These are phyloP conservation scores for Cutaneotrichosporon cyanovorans DNA, from an alignment of 1,284 basidiomycete species.

Conservation along the genomic window DNA sequence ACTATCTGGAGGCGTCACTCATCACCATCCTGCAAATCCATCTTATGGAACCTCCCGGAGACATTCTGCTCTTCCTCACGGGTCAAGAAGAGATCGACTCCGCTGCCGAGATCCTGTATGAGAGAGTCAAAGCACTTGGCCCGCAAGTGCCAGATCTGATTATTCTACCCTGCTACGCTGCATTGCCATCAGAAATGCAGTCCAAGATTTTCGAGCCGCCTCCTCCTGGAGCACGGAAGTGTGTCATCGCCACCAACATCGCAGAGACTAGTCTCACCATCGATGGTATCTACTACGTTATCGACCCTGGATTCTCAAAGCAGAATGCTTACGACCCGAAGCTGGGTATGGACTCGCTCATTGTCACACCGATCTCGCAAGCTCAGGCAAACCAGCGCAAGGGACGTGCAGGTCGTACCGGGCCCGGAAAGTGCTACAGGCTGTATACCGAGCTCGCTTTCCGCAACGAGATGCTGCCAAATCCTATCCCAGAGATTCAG, in stretches of 20 bases:
- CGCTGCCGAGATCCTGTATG: constrained; percentile 89
- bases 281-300: constrained; percentile 96
- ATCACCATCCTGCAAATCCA: constrained; percentile 99
- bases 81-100: constrained; percentile 99
- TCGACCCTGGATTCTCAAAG: constrained; percentile 97
- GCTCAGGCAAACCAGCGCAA: constrained; percentile 92
- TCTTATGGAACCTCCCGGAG: constrained; percentile 92
- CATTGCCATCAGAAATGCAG: constrained; percentile 94
- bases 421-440: constrained; percentile 96
- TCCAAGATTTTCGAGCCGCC: constrained; percentile 96
- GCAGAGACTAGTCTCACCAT: constrained; percentile 98
- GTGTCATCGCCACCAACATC: constrained; percentile 97
- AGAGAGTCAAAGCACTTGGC: constrained; percentile 96
- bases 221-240: constrained; percentile 91
- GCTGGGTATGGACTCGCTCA: constrained; percentile 95
- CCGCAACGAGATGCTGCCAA: constrained; percentile 98
- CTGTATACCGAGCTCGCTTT: constrained; percentile 96
- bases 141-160: constrained; percentile 94
- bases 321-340: constrained; percentile 98
- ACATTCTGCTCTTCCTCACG: constrained; percentile 92
- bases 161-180: constrained; percentile 95
- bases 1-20: constrained; percentile 94
- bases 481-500: constrained; percentile 95
- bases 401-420: constrained; percentile 93
- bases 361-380: constrained; percentile 98